phyloP scores from a whole-genome alignment of 345 rosid species.

The Cardamine chenopodiifolia region DNA sequence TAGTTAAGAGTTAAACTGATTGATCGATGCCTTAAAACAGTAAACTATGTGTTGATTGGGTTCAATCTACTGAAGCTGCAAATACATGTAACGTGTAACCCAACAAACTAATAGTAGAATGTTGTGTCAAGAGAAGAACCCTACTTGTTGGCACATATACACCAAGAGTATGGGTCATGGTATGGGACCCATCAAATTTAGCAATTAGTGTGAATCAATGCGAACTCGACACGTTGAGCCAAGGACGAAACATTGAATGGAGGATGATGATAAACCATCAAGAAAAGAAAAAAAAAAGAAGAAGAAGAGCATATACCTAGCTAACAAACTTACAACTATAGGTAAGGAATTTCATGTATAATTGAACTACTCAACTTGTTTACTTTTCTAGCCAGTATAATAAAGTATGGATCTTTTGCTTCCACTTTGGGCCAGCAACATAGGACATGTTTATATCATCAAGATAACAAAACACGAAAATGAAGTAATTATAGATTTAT shows the following conservation, averaged over 20 bases:
- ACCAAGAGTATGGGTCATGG: conserved; percentile 33
- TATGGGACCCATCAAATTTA: conserved; percentile 32
- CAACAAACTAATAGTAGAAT: conserved; percentile 38
- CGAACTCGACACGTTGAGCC: conserved; percentile 42
- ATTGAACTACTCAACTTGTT: not conserved
- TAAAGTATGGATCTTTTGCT: too few species aligned
- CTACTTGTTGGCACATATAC: conserved; percentile 35
- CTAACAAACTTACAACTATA: conserved; percentile 2
- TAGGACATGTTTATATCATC: too few species aligned
- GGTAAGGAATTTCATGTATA: not conserved
- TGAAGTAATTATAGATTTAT: too few species aligned
- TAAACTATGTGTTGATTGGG: conserved; percentile 28
- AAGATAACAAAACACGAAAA: too few species aligned
- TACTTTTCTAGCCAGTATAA: not conserved
- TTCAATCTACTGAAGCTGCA: too few species aligned
- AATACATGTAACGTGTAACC: conserved; percentile 30
- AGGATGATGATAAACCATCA: conserved; percentile 36
- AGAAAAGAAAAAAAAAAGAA: not conserved
- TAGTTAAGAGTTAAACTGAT: not conserved
- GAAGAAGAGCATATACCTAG: conserved; percentile 16
- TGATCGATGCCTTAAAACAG: not conserved
- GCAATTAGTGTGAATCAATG: conserved; percentile 35
- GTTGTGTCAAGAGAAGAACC: conserved; percentile 32
- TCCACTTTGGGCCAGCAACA: too few species aligned
- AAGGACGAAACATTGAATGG: conserved; percentile 41